Evolutionary conservation across 1,284 basidiomycete species (phyloP).

Genomic region (Entoloma clypeatum): DNA sequence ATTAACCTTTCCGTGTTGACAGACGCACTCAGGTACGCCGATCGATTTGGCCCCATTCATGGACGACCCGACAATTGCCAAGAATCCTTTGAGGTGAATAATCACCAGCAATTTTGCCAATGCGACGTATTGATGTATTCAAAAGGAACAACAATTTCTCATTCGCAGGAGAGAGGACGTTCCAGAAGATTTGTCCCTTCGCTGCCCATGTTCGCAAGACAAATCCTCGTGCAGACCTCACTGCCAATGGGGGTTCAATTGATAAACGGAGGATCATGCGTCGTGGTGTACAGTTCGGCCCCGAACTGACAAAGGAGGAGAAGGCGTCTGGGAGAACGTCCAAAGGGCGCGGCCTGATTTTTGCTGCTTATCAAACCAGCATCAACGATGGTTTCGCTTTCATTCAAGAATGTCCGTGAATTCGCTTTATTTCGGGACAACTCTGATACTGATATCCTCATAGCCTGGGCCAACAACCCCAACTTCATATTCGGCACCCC

Average conservation of each 20-base stretch:
- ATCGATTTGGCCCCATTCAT: conserved; percentile 37
- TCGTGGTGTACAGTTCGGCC: conserved; percentile 15
- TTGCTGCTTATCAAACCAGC: conserved; percentile 20
- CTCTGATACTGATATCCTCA: not conserved
- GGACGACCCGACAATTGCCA: conserved; percentile 36
- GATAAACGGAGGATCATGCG: conserved; percentile 17
- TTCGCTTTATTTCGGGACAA: not conserved
- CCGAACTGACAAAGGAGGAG: conserved; percentile 7
- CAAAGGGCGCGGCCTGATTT: conserved; percentile 14
- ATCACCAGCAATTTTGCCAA: no score
- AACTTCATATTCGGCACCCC: conserved; percentile 15
- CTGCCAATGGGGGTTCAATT: conserved; percentile 14
- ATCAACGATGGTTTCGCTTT: conserved; percentile 19
- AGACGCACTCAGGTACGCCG: conserved; percentile 33
- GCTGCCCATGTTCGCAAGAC: conserved; percentile 22
- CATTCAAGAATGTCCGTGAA: conserved; percentile 12
- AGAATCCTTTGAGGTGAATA: conserved; percentile 33
- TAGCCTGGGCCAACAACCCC: conserved; percentile 13
- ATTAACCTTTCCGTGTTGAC: not conserved
- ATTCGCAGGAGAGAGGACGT: conserved; percentile 14
- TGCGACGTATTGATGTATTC: no score
- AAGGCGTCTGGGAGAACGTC: conserved; percentile 7
- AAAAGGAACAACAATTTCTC: conserved; percentile 20
- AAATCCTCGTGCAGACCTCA: conserved; percentile 14
- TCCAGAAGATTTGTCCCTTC: conserved; percentile 19